Conservation (phyloP, 2,329 filamentous ascomycete genomes). For the Ophiostoma sp. region DNA sequence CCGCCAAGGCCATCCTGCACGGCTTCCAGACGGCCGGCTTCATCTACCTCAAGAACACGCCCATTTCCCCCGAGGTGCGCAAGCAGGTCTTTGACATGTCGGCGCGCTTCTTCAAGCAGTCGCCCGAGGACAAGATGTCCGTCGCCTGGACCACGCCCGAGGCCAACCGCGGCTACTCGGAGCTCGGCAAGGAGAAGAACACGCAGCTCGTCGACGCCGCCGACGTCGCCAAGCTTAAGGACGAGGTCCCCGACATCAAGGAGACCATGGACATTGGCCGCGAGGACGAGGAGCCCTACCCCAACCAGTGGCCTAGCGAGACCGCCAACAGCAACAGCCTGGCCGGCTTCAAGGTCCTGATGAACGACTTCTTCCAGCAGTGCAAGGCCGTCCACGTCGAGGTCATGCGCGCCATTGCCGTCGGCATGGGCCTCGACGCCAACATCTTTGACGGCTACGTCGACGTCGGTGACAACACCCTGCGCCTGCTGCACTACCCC, state of each 20-base stretch:
- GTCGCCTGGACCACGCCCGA: constrained; percentile 67
- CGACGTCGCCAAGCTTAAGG: constrained; percentile 56
- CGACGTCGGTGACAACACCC: constrained; percentile 62
- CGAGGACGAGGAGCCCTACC: constrained; percentile 52
- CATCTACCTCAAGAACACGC: constrained; percentile 78
- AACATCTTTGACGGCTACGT: constrained; percentile 72
- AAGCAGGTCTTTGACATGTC: constrained; percentile 61
- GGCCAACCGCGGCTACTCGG: constrained; percentile 69
- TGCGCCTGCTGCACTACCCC: constrained; percentile 74
- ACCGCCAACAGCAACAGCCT: constrained; percentile 40
- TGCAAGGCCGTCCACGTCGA: constrained; percentile 71
- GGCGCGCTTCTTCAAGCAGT: constrained; percentile 64
- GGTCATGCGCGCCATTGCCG: constrained; percentile 77
- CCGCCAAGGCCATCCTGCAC: constrained; percentile 66
- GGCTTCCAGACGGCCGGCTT: constrained; percentile 86
- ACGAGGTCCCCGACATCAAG: constrained; percentile 58
- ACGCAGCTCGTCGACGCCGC: constrained; percentile 48
- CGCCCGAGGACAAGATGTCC: constrained; percentile 56
- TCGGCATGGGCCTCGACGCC: constrained; percentile 69
- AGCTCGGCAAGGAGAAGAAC: constrained; percentile 66
- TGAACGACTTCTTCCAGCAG: constrained; percentile 67
- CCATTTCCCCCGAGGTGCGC: constrained; percentile 57
- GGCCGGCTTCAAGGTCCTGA: constrained; percentile 60
- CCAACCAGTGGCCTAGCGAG: constrained; percentile 70
- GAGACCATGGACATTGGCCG: constrained; percentile 60